Base-by-base conservation (phyloP, 306 rosid genomes). In the Phaseolus lunatus region DNA sequence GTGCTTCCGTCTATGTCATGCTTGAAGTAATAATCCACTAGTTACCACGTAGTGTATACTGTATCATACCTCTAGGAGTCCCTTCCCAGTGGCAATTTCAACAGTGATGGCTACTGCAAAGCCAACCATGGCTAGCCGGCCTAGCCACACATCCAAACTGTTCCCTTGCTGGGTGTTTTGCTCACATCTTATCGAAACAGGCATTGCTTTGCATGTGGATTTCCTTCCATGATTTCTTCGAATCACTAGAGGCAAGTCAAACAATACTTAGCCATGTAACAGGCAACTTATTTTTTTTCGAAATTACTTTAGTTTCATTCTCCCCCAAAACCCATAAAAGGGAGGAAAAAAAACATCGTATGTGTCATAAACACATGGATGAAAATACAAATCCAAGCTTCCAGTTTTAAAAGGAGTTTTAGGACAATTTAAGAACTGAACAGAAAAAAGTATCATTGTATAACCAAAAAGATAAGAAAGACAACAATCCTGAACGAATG, bases 111-210 rank as follows among this genome's bases (percentile, higher is more conserved):
- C 98, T 8, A 58, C 82, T 16, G 97, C 89, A 85, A 95, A 95
- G 50, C 98, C 96, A 73, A 95, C 79, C 98, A 95, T 95, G 63
- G 96, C 97, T 9, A 80, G n/a, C 78, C 98, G 87, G 62, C 97
- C 96, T 3, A 92, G 87, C 97, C 97, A 92, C 37, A 92, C 89
- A 77, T 95, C 97, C 88, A 92, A 68, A 80, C 88, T 66, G 54
- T 59, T 86, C 14, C 89, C 90, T 47, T 76, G 86, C 79, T 84
- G 79, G n/a, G 88, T 66, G 44, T 84, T 82, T 83, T 92, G 97
- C 82, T 91, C 97, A 72, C 97, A 83, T 80, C 90, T 88, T 82
- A 92, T 72, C 5, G 97, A 82, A 67, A 92, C 73, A 13, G 91
- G 70, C 80, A 59, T 75, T 64, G 92, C 87, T 74, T 78, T 90